Evolutionary conservation across 1,284 basidiomycete species (phyloP), one percentile per base, ranked within the genome.

Genomic region (Pseudozyma sp.): DNA sequence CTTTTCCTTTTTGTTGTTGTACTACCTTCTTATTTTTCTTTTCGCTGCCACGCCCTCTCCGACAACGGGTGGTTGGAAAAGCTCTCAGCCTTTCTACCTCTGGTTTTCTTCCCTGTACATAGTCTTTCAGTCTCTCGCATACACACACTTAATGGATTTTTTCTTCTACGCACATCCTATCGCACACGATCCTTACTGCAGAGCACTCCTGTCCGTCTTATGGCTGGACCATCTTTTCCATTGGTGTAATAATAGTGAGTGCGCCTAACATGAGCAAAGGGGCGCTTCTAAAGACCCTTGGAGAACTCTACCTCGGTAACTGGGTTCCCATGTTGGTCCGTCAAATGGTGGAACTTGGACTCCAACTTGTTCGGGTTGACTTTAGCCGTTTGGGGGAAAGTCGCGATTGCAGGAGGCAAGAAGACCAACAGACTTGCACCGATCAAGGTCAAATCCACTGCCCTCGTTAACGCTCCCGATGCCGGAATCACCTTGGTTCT

Each of bases 351-450:
- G 76, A 85, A 86, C 16, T 77, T 59, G 52, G 86, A 81, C 55
- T 86, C 85, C 12, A 89, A 82, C 66, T 85, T 85, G 31, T 83
- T 78, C 13, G 86, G 83, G 50, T 78, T 72, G 36, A 87, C 86
- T 6, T 66, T 66, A 0, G 86, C 87, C 13, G 86, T 81, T 68
- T 88, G 87, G 6, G 88, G 88, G 83, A 88, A 89, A 68, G 87
- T 86, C 12, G 88, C 88, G 71, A 89, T 88, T n/a, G 88, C 87
- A 8, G 88, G 88, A 0, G 88, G 88, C 0, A 89, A 83, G 85
- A 88, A 88, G 53, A 87, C 74, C 52, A 87, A 86, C 14, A 89
- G 85, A 2, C 86, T 87, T 1, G 86, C 75, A 6, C 88, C 88
- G 79, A 89, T 86, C 77, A 81, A 49, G 1, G 65, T 56, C 5